phyloP scores from a whole-genome alignment of 345 rosid species.

The Populus pruinosa region DNA sequence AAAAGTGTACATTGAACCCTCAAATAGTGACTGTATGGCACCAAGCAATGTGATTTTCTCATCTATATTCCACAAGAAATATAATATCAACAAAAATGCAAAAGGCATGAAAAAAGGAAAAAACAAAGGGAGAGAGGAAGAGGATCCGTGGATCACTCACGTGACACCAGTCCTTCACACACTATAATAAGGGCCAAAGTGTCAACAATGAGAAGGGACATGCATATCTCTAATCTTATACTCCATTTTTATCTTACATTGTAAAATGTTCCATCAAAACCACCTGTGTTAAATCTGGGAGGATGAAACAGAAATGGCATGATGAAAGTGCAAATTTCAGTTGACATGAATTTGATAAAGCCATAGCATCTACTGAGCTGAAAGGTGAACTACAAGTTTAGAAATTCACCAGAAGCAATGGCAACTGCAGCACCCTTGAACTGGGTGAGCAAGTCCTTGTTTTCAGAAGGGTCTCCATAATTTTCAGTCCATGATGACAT shows the following conservation, averaged over 20 bases:
- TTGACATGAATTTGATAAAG: neutral
- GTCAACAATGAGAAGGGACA: neutral
- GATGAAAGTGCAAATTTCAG: neutral
- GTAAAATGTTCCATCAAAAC: neutral
- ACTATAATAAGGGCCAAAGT: neutral
- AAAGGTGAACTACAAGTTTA: neutral
- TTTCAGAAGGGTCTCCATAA: constrained; percentile 89
- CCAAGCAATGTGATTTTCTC: constrained; percentile 93
- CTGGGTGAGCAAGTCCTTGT: constrained; percentile 80
- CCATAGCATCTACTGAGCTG: neutral
- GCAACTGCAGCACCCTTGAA: constrained; percentile 90
- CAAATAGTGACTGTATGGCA: constrained; percentile 92
- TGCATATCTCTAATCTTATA: neutral
- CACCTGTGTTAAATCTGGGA: neutral
- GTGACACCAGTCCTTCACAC: neutral
- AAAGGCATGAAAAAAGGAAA: constrained; percentile 1
- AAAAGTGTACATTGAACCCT: constrained; percentile 96
- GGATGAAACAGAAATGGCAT: neutral
- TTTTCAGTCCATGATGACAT: constrained; percentile 83
- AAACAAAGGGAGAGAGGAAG: neutral
- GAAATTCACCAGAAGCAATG: constrained; percentile 74
- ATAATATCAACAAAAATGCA: neutral
- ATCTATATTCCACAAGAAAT: constrained; percentile 42
- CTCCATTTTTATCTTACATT: neutral
- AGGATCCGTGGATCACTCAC: neutral